phyloP scores from a whole-genome alignment of 2,329 filamentous ascomycete genomes.

The Penicillium janthinellum region DNA sequence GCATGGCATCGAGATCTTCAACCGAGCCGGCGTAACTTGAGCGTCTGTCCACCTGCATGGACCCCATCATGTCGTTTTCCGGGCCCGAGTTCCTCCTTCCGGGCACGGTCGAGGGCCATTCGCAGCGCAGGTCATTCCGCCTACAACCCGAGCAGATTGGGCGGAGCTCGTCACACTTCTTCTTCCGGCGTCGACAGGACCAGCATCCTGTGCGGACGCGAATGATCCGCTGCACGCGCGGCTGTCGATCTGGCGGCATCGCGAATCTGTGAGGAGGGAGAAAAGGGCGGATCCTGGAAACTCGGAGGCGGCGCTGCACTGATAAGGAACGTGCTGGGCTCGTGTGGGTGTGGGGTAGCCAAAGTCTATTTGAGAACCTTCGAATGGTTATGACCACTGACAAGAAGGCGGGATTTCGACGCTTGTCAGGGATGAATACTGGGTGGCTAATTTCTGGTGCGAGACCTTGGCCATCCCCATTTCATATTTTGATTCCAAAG shows the following conservation, averaged over 20 bases:
- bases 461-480: no score
- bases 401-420: constrained; percentile 6
- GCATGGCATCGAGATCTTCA: constrained; percentile 11
- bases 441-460: no score
- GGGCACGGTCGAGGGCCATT: constrained; percentile 29
- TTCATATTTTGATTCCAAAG: no score
- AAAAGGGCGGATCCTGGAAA: constrained; percentile 4
- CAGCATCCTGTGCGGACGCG: constrained; percentile 37
- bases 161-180: constrained; percentile 38
- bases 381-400: background rate
- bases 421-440: background rate
- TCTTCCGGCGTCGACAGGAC: constrained; percentile 36
- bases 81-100: constrained; percentile 14
- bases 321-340: constrained; percentile 6
- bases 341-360: constrained; percentile 12
- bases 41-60: background rate
- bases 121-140: constrained; percentile 33
- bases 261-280: background rate
- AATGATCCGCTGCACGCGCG: constrained; percentile 31
- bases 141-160: constrained; percentile 38
- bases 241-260: constrained; percentile 30
- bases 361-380: constrained; percentile 11
- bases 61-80: constrained; percentile 1
- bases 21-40: constrained; percentile 11
- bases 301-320: constrained; percentile 5